Base-by-base conservation (phyloP, 2,329 filamentous ascomycete species). In the Exophiala phaeomuriformis region DNA sequence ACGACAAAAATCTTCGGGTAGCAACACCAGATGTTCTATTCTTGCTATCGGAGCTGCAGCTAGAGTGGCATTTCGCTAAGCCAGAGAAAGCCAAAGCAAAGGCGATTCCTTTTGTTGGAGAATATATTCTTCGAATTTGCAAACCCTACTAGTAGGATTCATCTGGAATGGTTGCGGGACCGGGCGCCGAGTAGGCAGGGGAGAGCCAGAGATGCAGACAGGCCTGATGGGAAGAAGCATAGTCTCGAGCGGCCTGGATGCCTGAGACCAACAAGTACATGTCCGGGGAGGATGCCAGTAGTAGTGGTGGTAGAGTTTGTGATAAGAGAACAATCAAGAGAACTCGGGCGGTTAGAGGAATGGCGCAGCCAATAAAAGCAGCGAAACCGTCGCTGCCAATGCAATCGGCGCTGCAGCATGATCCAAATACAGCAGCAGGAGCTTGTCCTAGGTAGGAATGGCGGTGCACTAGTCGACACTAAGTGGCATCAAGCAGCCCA, bases 11-110 rank as follows among this genome's bases (percentile, higher is more conserved):
- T 42, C n/a, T 36, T 27, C 28, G 32, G 19, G 36, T 43, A 30
- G 30, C 31, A 43, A 12, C 28, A 41, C 6, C 4, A 5, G 47
- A 40, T 54, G 53, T 52, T 56, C 56, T 58, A 58, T 58, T 58
- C 52, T 55, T 53, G 56, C 52, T 47, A 19, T 30, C 30, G 49
- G 50, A 47, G 39, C 52, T 46, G 49, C 53, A 53, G 45, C 40
- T 41, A 35, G 37, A 46, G 41, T 19, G 29, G 33, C 19, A 6
- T 6, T 12, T 19, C 31, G 41, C 44, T 31, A 42, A 46, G 32
- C 28, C 6, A 10, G 42, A 32, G 2, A n/a, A 32, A 9, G 33
- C 10, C 7, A 3, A 43, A 43, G 41, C 41, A 4, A 29, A 29
- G 28, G 12, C 5, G 28, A 29, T 10, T 5, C 8, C 33, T 46